Conservation (phyloP, 176 grass and related monocot genomes). For the Dendrocalamus sinicus region DNA sequence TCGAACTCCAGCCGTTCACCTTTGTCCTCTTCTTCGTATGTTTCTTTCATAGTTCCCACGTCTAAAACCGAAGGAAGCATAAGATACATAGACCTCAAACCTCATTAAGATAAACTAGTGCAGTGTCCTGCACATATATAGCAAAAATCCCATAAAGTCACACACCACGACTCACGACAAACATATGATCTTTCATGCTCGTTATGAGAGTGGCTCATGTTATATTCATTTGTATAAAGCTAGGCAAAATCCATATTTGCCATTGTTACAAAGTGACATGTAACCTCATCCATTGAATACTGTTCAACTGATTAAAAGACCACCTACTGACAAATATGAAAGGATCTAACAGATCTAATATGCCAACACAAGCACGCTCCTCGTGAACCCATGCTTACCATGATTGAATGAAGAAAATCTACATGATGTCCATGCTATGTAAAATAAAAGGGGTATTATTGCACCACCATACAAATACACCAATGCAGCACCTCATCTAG, state of each 20-base stretch:
- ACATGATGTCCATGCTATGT: neutral
- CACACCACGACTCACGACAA: neutral
- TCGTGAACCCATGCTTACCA: neutral
- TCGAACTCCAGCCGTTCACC: constrained; percentile 73
- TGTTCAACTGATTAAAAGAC: neutral
- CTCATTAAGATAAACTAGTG: constrained; percentile 7
- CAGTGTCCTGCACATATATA: neutral
- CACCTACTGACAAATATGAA: neutral
- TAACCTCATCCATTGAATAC: neutral
- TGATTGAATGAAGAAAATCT: constrained; percentile 7
- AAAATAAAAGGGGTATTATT: neutral
- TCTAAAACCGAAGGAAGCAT: constrained; percentile 51
- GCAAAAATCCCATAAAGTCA: neutral
- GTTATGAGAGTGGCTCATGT: neutral
- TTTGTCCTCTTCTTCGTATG: constrained; percentile 65
- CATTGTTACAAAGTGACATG: neutral
- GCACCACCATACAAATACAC: neutral
- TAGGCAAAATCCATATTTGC: neutral
- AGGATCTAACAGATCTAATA: neutral
- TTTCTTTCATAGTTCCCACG: constrained; percentile 60
- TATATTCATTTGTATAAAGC: neutral
- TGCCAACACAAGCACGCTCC: neutral
- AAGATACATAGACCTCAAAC: neutral
- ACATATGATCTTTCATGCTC: neutral
- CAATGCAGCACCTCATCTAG: neutral